Evolutionary conservation across 805 yeast genomes (phyloP).

Genomic region (Ogataea paradorogensis): DNA sequence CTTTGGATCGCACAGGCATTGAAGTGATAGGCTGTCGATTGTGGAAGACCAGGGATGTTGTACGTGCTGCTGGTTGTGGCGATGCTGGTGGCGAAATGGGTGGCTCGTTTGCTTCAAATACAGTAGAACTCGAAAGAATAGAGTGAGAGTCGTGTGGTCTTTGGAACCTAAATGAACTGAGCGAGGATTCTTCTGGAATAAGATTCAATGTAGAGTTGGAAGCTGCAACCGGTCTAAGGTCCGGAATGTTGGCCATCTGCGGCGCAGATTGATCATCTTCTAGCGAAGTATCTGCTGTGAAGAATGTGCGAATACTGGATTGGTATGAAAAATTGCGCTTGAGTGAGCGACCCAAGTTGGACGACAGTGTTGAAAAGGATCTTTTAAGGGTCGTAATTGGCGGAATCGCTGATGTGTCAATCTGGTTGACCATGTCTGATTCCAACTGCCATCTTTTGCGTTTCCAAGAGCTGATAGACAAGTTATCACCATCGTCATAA

Average conservation of each 20-base stretch:
- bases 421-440: slow-evolving; percentile 8
- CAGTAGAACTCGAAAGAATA: slow-evolving; percentile 16
- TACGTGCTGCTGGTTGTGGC: slow-evolving; percentile 12
- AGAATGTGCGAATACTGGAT: slow-evolving; percentile 27
- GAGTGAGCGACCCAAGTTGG: slow-evolving; percentile 25
- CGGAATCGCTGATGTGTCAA: slow-evolving; percentile 12
- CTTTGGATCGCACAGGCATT: slow-evolving; percentile 20
- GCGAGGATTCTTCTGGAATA: slow-evolving; percentile 27
- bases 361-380: slow-evolving; percentile 30
- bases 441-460: slow-evolving; percentile 47
- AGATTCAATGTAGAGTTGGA: slow-evolving; percentile 26
- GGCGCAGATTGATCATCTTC: slow-evolving; percentile 8
- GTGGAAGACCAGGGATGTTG: slow-evolving; percentile 17
- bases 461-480: slow-evolving; percentile 53
- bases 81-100: slow-evolving; percentile 5
- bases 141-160: slow-evolving; percentile 14
- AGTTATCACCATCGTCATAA: slow-evolving; percentile 39
- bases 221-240: slow-evolving; percentile 6
- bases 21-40: slow-evolving; percentile 10
- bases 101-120: slow-evolving; percentile 1
- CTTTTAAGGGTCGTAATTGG: slow-evolving; percentile 21
- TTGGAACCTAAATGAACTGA: slow-evolving; percentile 13
- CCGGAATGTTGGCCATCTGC: slow-evolving; percentile 4
- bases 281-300: slow-evolving; percentile 26
- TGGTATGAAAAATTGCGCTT: slow-evolving; percentile 29